Evolutionary conservation across 768 basidiomycete genomes (phyloP).

Genomic region (Suillus alpinus): DNA sequence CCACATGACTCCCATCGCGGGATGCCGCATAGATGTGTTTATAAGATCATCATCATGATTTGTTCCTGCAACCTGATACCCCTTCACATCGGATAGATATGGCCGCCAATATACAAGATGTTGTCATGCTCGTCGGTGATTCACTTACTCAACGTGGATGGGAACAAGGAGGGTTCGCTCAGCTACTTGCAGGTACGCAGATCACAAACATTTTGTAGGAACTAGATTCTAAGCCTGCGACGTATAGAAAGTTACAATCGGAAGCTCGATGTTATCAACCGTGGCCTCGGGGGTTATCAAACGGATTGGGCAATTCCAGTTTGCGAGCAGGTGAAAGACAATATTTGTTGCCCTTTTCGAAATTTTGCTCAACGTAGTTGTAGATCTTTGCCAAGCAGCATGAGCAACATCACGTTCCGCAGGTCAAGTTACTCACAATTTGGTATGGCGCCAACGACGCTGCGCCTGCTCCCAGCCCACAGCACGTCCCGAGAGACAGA

Average conservation of each 20-base stretch:
- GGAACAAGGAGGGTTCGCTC: slow-evolving; percentile 60
- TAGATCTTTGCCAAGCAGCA: slow-evolving; percentile 59
- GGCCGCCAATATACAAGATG: slow-evolving; percentile 59
- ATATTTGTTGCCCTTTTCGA: too few relatives aligned
- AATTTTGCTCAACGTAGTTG: not conserved
- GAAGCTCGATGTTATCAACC: slow-evolving; percentile 83
- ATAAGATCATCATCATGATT: slow-evolving; percentile 6
- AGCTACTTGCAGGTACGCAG: slow-evolving; percentile 49
- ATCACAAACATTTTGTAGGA: not conserved
- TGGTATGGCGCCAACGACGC: slow-evolving; percentile 95
- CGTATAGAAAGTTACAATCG: slow-evolving; percentile 68
- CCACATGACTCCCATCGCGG: slow-evolving; percentile 6
- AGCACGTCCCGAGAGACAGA: slow-evolving; percentile 71
- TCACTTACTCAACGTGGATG: slow-evolving; percentile 75
- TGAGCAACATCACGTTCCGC: slow-evolving; percentile 48
- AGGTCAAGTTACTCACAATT: slow-evolving; percentile 71
- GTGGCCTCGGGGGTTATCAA: slow-evolving; percentile 83
- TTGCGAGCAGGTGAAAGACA: slow-evolving; percentile 60
- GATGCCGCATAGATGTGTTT: slow-evolving; percentile 7
- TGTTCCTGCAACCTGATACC: not conserved
- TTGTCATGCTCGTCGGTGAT: slow-evolving; percentile 77
- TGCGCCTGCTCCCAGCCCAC: slow-evolving; percentile 56
- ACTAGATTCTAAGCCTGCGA: not conserved
- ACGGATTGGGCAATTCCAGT: slow-evolving; percentile 83
- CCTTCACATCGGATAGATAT: slow-evolving; percentile 31